Evolutionary conservation across 495 filamentous ascomycete species (phyloP).

Genomic region (Talaromyces proteolyticus): DNA sequence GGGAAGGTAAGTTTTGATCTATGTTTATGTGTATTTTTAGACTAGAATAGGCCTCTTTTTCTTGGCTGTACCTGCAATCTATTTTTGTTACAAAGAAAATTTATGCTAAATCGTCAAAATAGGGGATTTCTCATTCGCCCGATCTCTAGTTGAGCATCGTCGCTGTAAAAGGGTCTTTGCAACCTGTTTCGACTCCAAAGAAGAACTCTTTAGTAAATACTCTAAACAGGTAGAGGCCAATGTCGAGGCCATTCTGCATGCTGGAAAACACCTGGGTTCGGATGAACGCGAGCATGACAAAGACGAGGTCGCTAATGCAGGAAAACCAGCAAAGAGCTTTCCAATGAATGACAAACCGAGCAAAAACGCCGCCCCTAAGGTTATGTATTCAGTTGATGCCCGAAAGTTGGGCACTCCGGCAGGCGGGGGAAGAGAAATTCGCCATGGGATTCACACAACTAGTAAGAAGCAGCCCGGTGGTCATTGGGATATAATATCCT

Average conservation of each 20-base stretch:
- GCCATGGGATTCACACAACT: constrained; percentile 16
- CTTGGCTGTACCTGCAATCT: too few relatives aligned
- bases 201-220: constrained; percentile 61
- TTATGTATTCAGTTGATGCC: constrained; percentile 72
- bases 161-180: constrained; percentile 59
- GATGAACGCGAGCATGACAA: not conserved
- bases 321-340: not conserved
- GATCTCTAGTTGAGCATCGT: constrained; percentile 66
- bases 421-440: constrained; percentile 37
- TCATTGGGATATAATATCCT: constrained; percentile 70
- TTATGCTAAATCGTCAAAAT: too few relatives aligned
- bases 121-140: constrained; percentile 86
- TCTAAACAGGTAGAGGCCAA: constrained; percentile 58
- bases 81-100: too few relatives aligned
- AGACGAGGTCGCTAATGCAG: not conserved
- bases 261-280: not conserved
- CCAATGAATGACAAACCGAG: not conserved
- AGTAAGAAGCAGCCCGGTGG: constrained; percentile 19
- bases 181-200: constrained; percentile 54
- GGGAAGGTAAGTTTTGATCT: constrained; percentile 61
- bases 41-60: too few relatives aligned
- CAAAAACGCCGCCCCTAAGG: constrained; percentile 19
- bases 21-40: not conserved
- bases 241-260: constrained; percentile 44
- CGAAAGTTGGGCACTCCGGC: constrained; percentile 52